A percentile compares a stretch with the other conserved stretches of the same genome.
These are phyloP conservation scores for Teunomyces panamensis DNA, from an alignment of 805 yeast genomes.

Conservation along the genomic window DNA sequence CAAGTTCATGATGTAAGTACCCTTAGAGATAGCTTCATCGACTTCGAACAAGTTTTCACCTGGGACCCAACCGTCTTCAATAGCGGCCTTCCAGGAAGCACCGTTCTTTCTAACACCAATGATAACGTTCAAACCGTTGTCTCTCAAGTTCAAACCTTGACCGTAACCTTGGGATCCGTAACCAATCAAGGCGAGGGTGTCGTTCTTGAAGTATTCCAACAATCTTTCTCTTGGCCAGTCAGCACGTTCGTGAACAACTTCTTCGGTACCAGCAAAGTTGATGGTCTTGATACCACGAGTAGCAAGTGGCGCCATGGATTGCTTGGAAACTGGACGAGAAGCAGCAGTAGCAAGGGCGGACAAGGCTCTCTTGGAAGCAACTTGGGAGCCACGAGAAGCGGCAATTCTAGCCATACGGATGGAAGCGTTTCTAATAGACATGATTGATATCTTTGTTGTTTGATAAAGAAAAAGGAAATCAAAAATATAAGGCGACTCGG, in stretches of 20 bases:
- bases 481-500: background rate
- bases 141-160: constrained; percentile 98
- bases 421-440: constrained; percentile 46
- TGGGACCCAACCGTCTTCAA: constrained; percentile 99
- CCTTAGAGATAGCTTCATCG: constrained; percentile 85
- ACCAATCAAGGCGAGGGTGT: constrained; percentile 96
- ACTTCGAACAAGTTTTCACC: constrained; percentile 97
- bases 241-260: constrained; percentile 95
- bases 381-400: constrained; percentile 38
- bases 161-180: constrained; percentile 99
- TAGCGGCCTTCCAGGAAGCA: constrained; percentile 99
- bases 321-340: constrained; percentile 41
- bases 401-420: constrained; percentile 48
- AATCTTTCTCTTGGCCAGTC: constrained; percentile 99
- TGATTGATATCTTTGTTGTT: constrained; percentile 11
- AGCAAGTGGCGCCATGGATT: constrained; percentile 46
- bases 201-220: constrained; percentile 94
- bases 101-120: constrained; percentile 98
- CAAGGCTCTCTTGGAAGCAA: constrained; percentile 65
- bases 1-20: constrained; percentile 96
- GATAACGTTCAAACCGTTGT: constrained; percentile 96
- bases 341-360: constrained; percentile 49
- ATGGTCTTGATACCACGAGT: constrained; percentile 93
- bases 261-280: constrained; percentile 94
- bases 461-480: constrained; percentile 5